Percentiles rank a stretch among this genome's conserved stretches.
Conservation (phyloP, 768 basidiomycete species). For the Pholiota microspora region DNA sequence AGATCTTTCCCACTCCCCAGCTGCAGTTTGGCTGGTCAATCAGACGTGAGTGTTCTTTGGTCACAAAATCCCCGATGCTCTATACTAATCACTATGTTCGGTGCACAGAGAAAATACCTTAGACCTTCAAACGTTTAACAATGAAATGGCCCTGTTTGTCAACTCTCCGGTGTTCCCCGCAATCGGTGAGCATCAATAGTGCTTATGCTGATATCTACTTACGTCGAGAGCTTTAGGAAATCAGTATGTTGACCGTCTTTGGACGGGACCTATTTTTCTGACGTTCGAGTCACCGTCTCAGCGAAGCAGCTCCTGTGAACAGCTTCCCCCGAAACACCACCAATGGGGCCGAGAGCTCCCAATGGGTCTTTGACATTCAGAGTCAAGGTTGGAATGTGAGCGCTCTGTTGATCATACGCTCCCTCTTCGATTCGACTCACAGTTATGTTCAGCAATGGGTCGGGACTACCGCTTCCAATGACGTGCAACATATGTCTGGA, state of each 20-base stretch:
- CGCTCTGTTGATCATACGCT: slow-evolving; percentile 1
- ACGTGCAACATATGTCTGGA: slow-evolving; percentile 48
- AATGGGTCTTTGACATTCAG: slow-evolving; percentile 59
- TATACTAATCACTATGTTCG: neutral
- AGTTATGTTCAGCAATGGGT: slow-evolving; percentile 42
- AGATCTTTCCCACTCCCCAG: slow-evolving; percentile 23
- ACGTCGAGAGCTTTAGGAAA: slow-evolving; percentile 34
- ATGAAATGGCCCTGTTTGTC: slow-evolving; percentile 40
- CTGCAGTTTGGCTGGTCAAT: slow-evolving; percentile 49
- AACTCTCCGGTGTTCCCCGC: slow-evolving; percentile 44
- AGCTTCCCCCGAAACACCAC: slow-evolving; percentile 50
- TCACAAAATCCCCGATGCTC: neutral
- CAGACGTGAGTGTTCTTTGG: slow-evolving; percentile 30
- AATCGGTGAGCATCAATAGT: slow-evolving; percentile 33
- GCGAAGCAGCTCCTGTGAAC: slow-evolving; percentile 59
- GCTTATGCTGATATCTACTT: too few species aligned
- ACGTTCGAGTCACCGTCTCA: too few species aligned
- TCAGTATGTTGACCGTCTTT: slow-evolving; percentile 40
- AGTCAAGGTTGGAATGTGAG: slow-evolving; percentile 47
- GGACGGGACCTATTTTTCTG: too few species aligned
- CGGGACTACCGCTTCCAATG: slow-evolving; percentile 34
- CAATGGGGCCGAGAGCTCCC: slow-evolving; percentile 29
- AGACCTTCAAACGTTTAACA: slow-evolving; percentile 45
- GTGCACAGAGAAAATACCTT: slow-evolving; percentile 38
- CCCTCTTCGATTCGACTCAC: neutral